Percentiles rank a stretch among this genome's conserved stretches.
These are phyloP conservation scores for Digitaria exilis DNA, from an alignment of 202 grass and related monocot genomes.

Conservation along the genomic window DNA sequence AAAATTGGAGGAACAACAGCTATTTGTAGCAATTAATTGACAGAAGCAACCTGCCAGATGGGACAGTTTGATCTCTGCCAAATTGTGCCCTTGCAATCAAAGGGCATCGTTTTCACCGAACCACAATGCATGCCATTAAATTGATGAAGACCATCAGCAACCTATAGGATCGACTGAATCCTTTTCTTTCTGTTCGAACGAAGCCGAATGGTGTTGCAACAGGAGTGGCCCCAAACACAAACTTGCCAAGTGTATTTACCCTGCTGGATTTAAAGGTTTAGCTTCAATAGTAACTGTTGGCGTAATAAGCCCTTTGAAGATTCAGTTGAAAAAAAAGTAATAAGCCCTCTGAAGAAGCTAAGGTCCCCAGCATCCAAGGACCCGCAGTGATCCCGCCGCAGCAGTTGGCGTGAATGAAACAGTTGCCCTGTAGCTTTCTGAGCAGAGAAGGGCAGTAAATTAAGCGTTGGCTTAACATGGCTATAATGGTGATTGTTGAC, in stretches of 20 bases:
- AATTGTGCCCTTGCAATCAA: background rate
- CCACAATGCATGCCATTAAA: background rate
- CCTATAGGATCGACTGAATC: background rate
- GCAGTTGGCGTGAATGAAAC: background rate
- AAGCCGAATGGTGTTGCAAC: background rate
- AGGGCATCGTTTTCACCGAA: slow-evolving; percentile 27
- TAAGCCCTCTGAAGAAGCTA: background rate
- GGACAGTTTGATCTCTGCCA: background rate
- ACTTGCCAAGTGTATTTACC: background rate
- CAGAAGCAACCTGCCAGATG: background rate
- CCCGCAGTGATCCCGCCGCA: background rate
- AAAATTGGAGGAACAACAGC: background rate
- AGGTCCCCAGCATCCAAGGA: background rate
- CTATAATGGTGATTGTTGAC: slow-evolving; percentile 10
- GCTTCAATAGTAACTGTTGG: background rate
- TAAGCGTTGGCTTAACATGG: background rate
- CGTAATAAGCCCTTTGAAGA: background rate
- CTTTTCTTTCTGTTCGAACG: background rate
- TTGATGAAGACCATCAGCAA: background rate
- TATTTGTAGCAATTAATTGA: too few species aligned
- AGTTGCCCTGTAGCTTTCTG: slow-evolving; percentile 36
- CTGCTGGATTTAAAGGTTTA: background rate
- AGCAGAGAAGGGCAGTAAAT: background rate
- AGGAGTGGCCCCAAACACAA: too few species aligned
- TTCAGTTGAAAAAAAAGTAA: too few species aligned